A percentile compares a stretch with the other conserved stretches of the same genome.
phyloP scores from a whole-genome alignment of 495 filamentous ascomycete species.

The Echria macrotheca region DNA sequence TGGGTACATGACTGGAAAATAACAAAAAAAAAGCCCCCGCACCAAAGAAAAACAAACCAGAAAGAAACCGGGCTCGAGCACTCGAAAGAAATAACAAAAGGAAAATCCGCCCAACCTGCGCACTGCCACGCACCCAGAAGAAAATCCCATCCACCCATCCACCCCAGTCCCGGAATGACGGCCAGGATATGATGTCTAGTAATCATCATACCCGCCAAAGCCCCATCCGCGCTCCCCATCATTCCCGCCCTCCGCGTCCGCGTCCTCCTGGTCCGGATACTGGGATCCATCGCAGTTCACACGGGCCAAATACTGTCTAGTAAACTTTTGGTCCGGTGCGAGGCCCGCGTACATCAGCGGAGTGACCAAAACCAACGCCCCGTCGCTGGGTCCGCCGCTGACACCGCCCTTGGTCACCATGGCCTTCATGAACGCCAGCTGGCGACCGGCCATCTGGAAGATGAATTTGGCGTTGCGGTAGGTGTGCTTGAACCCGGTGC shows the following conservation, averaged over 20 bases:
- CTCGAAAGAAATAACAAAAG: too few species aligned
- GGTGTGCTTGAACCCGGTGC: constrained; percentile 47
- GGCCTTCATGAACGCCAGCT: constrained; percentile 61
- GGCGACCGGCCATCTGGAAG: constrained; percentile 60
- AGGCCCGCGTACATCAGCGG: constrained; percentile 44
- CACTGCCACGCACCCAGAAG: too few species aligned
- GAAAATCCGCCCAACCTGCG: too few species aligned
- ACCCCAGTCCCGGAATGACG: too few species aligned
- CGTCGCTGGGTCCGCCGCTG: constrained; percentile 4
- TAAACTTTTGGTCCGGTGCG: constrained; percentile 32
- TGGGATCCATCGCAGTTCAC: constrained; percentile 22
- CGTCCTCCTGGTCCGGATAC: constrained; percentile 12
- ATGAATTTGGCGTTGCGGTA: constrained; percentile 40
- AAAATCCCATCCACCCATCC: too few species aligned
- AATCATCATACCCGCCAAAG: background rate
- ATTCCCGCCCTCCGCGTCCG: constrained; percentile 9
- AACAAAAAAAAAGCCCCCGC: too few species aligned
- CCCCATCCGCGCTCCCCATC: background rate
- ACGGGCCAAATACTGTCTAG: constrained; percentile 27
- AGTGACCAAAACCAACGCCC: constrained; percentile 22
- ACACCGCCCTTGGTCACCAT: constrained; percentile 11
- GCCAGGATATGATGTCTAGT: background rate
- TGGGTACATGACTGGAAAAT: too few species aligned
- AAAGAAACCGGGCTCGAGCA: too few species aligned
- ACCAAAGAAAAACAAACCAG: too few species aligned